Base-by-base conservation (phyloP, 495 filamentous ascomycete genomes). In the Tricharina praecox region DNA sequence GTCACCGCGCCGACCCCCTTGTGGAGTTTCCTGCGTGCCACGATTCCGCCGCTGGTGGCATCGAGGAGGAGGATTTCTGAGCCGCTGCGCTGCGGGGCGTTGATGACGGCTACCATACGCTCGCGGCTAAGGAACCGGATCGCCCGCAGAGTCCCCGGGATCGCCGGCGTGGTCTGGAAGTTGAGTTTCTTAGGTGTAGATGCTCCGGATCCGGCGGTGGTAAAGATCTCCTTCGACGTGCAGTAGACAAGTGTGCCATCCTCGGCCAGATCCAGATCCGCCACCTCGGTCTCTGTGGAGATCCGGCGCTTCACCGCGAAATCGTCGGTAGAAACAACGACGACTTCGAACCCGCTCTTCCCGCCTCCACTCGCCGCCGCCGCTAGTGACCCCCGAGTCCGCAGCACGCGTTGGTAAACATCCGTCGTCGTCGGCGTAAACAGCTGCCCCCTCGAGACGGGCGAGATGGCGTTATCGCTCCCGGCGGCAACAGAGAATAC, bases 231-330 rank as follows among this genome's bases (percentile, higher is more conserved):
- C 57, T 78, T 67, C 43, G 79, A 78, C 45, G 82, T 81, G 55
- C 82, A 92, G 63, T 90, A 95, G 41, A 85, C 66, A 24, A 76
- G 68, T 61, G 81, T 86, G 19, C 72, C 72, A 11, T 49, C 50
- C 11, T 60, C 49, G 3, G 59, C 55, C 41, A 63, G 55, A 45
- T 69, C 62, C n/a, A 68, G 58, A 66, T 95, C 90, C 61, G 75
- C 79, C 19, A 79, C 82, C 65, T 95, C 85, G 54, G 77, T 68
- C 25, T 67, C 64, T 26, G 79, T 67, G n/a, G 74, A 67, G 37
- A 93, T 73, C 36, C 76, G 73, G 9, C 76, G 75, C 54, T 79
- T 71, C 11, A 79, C 63, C 59, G 79, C 77, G n/a, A 74, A 67
- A 25, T 70, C 62, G 28, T 72, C 74, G n/a, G 75, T 74, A 61